Conservation (phyloP, 2,329 filamentous ascomycete species). For the Sporothrix brunneoviolacea region DNA sequence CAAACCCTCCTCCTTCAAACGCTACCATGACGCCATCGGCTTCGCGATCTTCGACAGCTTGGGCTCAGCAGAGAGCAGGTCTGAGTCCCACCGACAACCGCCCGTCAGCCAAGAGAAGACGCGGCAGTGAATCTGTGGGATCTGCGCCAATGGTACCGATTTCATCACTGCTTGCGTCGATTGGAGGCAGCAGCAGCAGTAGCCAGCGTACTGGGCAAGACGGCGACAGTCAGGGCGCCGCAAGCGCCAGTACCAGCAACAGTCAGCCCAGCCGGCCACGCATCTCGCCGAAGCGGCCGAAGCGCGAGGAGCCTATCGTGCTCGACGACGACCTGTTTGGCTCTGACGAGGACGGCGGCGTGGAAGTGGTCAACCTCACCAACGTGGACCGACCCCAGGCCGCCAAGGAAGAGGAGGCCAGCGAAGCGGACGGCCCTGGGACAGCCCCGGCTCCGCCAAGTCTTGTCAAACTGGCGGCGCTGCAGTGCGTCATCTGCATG, state of each 20-base stretch:
- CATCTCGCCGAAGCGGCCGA: slow-evolving; percentile 5
- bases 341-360: slow-evolving; percentile 19
- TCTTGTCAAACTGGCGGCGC: slow-evolving; percentile 47
- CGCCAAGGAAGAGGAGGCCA: background rate
- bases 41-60: background rate
- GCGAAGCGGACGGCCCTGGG: background rate
- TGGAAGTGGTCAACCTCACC: slow-evolving; percentile 33
- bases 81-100: background rate
- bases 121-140: background rate
- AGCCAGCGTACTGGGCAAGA: background rate
- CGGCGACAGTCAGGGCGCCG: background rate
- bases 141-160: background rate
- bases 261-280: background rate
- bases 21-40: too few species aligned
- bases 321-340: slow-evolving; percentile 13
- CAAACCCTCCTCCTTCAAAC: too few species aligned
- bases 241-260: background rate
- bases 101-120: slow-evolving; percentile 5
- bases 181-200: background rate
- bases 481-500: slow-evolving; percentile 64
- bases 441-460: slow-evolving; percentile 13
- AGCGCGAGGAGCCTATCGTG: background rate
- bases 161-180: background rate
- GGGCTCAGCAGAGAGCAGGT: too few species aligned
- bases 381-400: slow-evolving; percentile 12